Evolutionary conservation across 2,329 filamentous ascomycete species (phyloP), one percentile per base, ranked within the genome.

Genomic region (Xylaria sp.): DNA sequence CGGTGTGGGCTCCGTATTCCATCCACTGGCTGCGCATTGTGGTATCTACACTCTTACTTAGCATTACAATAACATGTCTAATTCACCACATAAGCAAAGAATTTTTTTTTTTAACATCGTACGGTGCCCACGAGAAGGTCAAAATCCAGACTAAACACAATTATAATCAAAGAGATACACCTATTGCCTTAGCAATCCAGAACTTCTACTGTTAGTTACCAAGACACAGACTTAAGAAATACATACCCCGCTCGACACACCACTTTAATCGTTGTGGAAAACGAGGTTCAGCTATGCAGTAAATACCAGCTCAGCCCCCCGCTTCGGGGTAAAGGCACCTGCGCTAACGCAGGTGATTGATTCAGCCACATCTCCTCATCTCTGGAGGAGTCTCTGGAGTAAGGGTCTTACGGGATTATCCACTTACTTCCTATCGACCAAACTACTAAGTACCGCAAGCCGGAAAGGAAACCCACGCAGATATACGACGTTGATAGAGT

Each of bases 221-320:
- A 10, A 36, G 33, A 36, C 33, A 36, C 33, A 36, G 33, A 36
- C 8, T 8, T 10, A 18, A 57, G n/a, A n/a, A 46, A 46, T 18
- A 1, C 5, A 41, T 41, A 57, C 55, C 55, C 55, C 55, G 55
- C 55, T 57, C 36, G 33, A 36, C 15, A 5, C 54, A 23, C 54
- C 54, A 43, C 39, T 12, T 13, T n/a, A 39, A 39, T 56, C 39
- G 31, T 8, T 12, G 49, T 61, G 56, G 33, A 57, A 39, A 33
- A 52, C 62, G 60, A 66, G 69, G 69, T 66, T 71, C 60, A 69
- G 63, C 67, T 52, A 67, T 9, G n/a, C 49, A 52, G 12, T 52
- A 31, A 18, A 31, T 52, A 31, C 25, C 25, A 63, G 58, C 67
- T 71, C 67, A 71, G 69, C 69, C 69, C 58, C 69, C 55, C 49